Evolutionary conservation across 2,329 filamentous ascomycete genomes (phyloP).

Genomic region (Tolypocladium guangdongense): DNA sequence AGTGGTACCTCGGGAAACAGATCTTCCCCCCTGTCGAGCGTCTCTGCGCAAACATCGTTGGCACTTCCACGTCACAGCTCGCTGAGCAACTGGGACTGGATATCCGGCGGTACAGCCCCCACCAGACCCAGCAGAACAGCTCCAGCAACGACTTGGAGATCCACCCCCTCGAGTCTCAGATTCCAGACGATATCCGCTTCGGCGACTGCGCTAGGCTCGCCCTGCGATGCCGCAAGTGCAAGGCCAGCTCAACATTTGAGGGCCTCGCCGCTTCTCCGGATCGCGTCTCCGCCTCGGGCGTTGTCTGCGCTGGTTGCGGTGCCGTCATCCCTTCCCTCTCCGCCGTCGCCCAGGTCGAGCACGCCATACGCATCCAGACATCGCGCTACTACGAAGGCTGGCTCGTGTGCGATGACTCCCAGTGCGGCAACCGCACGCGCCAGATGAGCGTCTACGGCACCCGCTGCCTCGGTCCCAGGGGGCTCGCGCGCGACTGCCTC

Average conservation of each 20-base stretch:
- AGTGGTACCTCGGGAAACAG: constrained; percentile 97
- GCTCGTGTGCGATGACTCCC: constrained; percentile 80
- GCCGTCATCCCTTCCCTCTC: constrained; percentile 57
- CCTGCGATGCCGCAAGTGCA: constrained; percentile 75
- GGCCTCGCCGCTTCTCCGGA: constrained; percentile 53
- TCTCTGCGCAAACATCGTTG: constrained; percentile 89
- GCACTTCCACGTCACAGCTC: constrained; percentile 80
- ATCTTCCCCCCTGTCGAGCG: constrained; percentile 96
- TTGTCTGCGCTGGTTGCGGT: constrained; percentile 63
- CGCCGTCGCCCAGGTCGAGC: constrained; percentile 78
- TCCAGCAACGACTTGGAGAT: constrained; percentile 58
- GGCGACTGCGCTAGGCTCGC: constrained; percentile 65
- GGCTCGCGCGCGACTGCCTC: constrained; percentile 71
- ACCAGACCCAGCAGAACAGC: constrained; percentile 33
- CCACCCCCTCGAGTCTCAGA: constrained; percentile 85
- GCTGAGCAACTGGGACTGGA: constrained; percentile 93
- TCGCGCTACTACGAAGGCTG: constrained; percentile 85
- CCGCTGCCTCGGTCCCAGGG: constrained; percentile 77
- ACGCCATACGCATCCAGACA: constrained; percentile 67
- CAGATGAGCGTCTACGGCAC: constrained; percentile 91
- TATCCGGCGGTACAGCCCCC: constrained; percentile 64
- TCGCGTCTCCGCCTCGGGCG: constrained; percentile 59
- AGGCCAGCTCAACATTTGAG: constrained; percentile 59
- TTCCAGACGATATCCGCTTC: constrained; percentile 85
- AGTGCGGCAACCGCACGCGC: constrained; percentile 76